Evolutionary conservation across 2,329 filamentous ascomycete genomes (phyloP).

Genomic region (Diaporthe nobilis): DNA sequence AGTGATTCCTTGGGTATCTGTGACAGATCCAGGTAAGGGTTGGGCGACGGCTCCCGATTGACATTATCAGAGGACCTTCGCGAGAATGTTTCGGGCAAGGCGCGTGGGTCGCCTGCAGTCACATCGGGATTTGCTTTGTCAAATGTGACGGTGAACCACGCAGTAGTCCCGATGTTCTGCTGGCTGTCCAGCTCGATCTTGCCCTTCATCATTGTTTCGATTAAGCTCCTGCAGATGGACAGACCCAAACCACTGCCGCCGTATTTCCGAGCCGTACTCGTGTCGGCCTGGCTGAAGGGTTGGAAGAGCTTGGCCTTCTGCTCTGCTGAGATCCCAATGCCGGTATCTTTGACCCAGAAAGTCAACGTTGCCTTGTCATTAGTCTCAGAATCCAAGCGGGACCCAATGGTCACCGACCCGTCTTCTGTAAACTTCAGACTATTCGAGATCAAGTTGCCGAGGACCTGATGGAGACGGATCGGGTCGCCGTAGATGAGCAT

Average conservation of each 20-base stretch:
- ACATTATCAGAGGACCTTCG: slow-evolving; percentile 43
- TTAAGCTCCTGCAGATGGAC: slow-evolving; percentile 94
- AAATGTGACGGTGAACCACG: slow-evolving; percentile 87
- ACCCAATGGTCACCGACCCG: slow-evolving; percentile 87
- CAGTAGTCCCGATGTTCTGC: slow-evolving; percentile 78
- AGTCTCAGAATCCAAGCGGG: slow-evolving; percentile 79
- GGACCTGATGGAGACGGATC: slow-evolving; percentile 76
- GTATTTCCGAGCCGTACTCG: slow-evolving; percentile 90
- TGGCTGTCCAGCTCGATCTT: slow-evolving; percentile 85
- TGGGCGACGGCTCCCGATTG: slow-evolving; percentile 56
- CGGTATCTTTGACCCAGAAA: slow-evolving; percentile 90
- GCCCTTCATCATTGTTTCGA: slow-evolving; percentile 92
- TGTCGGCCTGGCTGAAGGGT: slow-evolving; percentile 93
- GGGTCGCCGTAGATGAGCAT: slow-evolving; percentile 79
- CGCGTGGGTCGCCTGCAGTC: slow-evolving; percentile 64
- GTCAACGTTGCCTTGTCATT: slow-evolving; percentile 80
- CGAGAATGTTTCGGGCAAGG: slow-evolving; percentile 39
- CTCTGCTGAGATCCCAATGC: slow-evolving; percentile 89
- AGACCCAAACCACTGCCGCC: slow-evolving; percentile 92
- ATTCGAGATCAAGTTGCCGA: slow-evolving; percentile 91
- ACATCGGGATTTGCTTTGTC: slow-evolving; percentile 80
- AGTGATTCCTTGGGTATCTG: slow-evolving; percentile 82
- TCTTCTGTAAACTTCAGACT: slow-evolving; percentile 94
- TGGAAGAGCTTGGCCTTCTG: slow-evolving; percentile 89
- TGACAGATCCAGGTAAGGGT: slow-evolving; percentile 76